Percentiles rank a stretch among this genome's conserved stretches.
These are phyloP conservation scores for Melampsora americana DNA, from an alignment of 1,284 basidiomycete genomes.

Conservation along the genomic window DNA sequence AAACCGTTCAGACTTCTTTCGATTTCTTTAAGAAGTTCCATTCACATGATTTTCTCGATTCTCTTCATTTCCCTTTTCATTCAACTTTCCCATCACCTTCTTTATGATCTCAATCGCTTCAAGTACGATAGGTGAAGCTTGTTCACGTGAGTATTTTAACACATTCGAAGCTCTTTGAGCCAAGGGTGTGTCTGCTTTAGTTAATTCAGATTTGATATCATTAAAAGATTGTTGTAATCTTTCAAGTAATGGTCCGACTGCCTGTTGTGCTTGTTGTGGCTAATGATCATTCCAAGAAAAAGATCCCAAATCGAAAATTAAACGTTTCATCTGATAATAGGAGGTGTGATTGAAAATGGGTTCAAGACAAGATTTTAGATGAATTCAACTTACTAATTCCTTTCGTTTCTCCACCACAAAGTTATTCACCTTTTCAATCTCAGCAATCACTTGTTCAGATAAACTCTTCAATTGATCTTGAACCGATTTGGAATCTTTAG, in stretches of 20 bases:
- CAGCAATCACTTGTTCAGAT: constrained; percentile 30
- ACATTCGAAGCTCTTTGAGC: constrained; percentile 33
- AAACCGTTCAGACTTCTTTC: no score
- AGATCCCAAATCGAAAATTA: no score
- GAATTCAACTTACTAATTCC: constrained; percentile 32
- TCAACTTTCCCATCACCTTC: constrained; percentile 27
- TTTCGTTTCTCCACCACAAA: constrained; percentile 42
- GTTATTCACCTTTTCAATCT: constrained; percentile 30
- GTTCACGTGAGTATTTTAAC: constrained; percentile 34
- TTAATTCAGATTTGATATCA: constrained; percentile 27
- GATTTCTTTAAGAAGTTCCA: no score
- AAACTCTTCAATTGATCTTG: constrained; percentile 32
- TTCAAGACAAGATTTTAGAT: background rate
- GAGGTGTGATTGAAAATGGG: background rate
- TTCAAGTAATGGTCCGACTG: constrained; percentile 26
- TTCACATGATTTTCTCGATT: background rate
- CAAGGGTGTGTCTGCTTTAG: constrained; percentile 14
- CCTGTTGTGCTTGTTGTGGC: constrained; percentile 40
- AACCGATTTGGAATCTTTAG: constrained; percentile 29
- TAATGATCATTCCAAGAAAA: background rate
- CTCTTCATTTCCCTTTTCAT: background rate
- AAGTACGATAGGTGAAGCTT: constrained; percentile 27
- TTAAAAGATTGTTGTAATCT: constrained; percentile 25
- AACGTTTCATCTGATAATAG: background rate
- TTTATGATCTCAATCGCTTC: constrained; percentile 20